Percentiles rank a stretch among this genome's conserved stretches.
Conservation (phyloP, 768 basidiomycete species). For the Gyrodon lividus region DNA sequence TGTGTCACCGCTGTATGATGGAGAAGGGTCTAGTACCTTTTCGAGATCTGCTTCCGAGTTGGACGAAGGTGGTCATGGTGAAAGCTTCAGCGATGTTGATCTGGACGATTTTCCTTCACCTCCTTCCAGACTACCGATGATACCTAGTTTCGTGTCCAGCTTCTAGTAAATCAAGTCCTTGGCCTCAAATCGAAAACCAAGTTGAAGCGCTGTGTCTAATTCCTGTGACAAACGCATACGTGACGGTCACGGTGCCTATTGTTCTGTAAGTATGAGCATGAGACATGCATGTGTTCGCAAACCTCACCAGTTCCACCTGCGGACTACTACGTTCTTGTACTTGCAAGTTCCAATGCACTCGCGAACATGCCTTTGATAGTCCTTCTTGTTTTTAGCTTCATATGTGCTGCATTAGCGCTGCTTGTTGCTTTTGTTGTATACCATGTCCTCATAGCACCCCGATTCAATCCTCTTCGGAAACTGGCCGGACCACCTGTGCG, state of each 20-base stretch:
- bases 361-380: constrained; percentile 8
- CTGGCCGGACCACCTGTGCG: constrained; percentile 61
- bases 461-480: constrained; percentile 45
- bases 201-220: too few species aligned
- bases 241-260: constrained; percentile 10
- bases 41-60: constrained; percentile 1
- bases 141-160: constrained; percentile 29
- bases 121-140: constrained; percentile 33
- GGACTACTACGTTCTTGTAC: background rate
- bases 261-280: constrained; percentile 1
- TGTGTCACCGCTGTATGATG: background rate
- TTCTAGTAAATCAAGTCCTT: constrained; percentile 23
- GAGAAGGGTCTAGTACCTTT: background rate
- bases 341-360: background rate
- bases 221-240: constrained; percentile 3
- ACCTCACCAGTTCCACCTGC: background rate
- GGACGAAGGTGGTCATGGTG: constrained; percentile 11
- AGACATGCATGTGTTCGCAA: constrained; percentile 4
- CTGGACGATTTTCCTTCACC: constrained; percentile 49
- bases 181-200: background rate
- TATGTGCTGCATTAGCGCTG: constrained; percentile 10
- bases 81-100: constrained; percentile 41
- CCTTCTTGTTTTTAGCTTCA: constrained; percentile 4
- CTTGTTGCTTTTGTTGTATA: constrained; percentile 23
- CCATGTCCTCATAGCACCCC: constrained; percentile 25